These are phyloP conservation scores for Thuja plicata DNA, from an alignment of 83 land plant species.

Conservation along the genomic window DNA sequence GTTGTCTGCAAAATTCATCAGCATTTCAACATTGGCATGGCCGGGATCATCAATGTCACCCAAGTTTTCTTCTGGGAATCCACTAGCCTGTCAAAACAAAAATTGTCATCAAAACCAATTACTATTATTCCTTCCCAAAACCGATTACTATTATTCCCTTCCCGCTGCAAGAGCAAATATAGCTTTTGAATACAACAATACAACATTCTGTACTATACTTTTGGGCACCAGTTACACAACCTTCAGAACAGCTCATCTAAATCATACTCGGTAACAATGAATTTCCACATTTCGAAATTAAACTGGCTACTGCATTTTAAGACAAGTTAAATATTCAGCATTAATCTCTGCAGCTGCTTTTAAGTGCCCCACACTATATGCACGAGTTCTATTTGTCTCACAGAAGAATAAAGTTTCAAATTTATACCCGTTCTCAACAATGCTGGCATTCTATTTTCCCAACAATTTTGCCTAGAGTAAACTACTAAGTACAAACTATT, in stretches of 20 bases:
- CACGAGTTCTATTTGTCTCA: too few species aligned
- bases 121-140: not conserved
- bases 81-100: constrained; percentile 12
- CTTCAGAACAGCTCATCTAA: too few species aligned
- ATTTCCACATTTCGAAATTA: not conserved
- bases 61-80: not conserved
- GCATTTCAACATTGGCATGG: constrained; percentile 48
- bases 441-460: not conserved
- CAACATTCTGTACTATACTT: not conserved
- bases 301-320: not conserved
- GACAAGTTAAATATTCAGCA: not conserved
- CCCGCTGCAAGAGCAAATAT: not conserved
- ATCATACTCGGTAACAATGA: not conserved
- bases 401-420: not conserved
- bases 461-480: too few species aligned
- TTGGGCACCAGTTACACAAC: not conserved
- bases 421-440: not conserved
- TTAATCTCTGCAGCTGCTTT: too few species aligned
- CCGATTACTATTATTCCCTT: too few species aligned
- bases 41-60: constrained; percentile 43
- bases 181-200: not conserved
- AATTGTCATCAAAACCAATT: not conserved
- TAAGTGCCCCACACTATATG: too few species aligned
- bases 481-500: not conserved
- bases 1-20: constrained; percentile 51